phyloP scores from a whole-genome alignment of 257 asterid genomes.

The Solanum virginianum region DNA sequence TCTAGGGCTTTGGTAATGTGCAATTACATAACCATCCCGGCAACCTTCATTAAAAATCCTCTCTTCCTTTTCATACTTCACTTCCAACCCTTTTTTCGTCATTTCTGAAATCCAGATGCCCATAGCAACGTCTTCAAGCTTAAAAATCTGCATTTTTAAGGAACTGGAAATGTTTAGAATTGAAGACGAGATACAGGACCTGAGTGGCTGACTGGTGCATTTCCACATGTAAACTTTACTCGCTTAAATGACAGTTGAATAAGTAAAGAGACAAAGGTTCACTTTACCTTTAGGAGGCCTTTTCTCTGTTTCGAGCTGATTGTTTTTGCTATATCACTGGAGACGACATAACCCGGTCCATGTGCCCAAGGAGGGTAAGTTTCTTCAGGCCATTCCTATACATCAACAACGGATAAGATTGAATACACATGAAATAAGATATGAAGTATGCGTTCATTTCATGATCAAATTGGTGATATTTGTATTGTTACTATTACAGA shows the following conservation, averaged over 20 bases:
- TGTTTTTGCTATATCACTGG: constrained; percentile 67
- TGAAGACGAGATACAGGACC: neutral
- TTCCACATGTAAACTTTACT: neutral
- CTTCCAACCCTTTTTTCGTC: constrained; percentile 55
- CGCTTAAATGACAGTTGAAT: neutral
- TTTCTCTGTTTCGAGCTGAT: constrained; percentile 47
- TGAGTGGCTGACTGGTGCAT: neutral
- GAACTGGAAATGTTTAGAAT: neutral
- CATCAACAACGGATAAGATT: constrained; percentile 5
- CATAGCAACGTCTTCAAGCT: constrained; percentile 96
- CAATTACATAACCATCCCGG: constrained; percentile 67
- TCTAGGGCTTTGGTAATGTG: constrained; percentile 89
- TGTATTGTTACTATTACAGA: neutral
- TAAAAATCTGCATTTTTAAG: constrained; percentile 52
- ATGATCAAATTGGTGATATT: neutral
- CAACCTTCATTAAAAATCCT: constrained; percentile 77
- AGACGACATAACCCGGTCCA: constrained; percentile 89
- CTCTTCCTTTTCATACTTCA: constrained; percentile 63
- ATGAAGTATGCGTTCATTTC: neutral
- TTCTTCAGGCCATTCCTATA: constrained; percentile 86
- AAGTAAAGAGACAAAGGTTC: neutral
- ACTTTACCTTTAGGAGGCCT: constrained; percentile 58
- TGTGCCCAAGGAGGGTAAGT: constrained; percentile 91
- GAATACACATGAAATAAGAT: neutral
- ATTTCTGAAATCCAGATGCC: constrained; percentile 91